phyloP scores from a whole-genome alignment of 441 rosid genomes.

The Daphne laureola region DNA sequence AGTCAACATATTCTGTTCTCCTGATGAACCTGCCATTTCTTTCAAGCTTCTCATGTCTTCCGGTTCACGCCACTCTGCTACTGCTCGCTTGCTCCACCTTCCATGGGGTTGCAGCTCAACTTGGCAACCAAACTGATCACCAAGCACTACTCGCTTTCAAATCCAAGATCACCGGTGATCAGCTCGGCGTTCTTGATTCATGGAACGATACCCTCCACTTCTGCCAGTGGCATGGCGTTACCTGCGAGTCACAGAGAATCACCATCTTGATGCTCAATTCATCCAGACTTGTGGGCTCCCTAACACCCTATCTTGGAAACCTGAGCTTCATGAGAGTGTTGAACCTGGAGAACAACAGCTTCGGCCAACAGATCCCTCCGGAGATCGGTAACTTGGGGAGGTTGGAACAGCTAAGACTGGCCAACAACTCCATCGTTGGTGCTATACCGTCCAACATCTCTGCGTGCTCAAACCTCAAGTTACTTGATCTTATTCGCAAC shows the following conservation, averaged over 20 bases:
- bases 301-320: constrained; percentile 6
- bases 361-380: not conserved
- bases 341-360: not conserved
- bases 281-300: not conserved
- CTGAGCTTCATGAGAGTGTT: constrained; percentile 4
- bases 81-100: too few species aligned
- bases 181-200: constrained; percentile 3
- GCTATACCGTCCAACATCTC: not conserved
- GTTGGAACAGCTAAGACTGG: not conserved
- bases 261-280: not conserved
- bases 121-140: not conserved
- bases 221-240: constrained; percentile 12
- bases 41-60: too few species aligned
- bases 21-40: too few species aligned
- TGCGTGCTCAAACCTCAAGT: not conserved
- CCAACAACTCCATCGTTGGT: not conserved
- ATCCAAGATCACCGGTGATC: not conserved
- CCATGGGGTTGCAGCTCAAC: too few species aligned
- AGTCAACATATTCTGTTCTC: too few species aligned
- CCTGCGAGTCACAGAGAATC: constrained; percentile 3
- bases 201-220: constrained; percentile 13
- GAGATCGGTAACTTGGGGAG: not conserved
- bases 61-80: too few species aligned
- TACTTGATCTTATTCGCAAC: not conserved
- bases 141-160: constrained; percentile 3